A percentile compares a stretch with the other conserved stretches of the same genome.
Evolutionary conservation across 345 rosid species (phyloP).

Genomic region (Viola odorata): DNA sequence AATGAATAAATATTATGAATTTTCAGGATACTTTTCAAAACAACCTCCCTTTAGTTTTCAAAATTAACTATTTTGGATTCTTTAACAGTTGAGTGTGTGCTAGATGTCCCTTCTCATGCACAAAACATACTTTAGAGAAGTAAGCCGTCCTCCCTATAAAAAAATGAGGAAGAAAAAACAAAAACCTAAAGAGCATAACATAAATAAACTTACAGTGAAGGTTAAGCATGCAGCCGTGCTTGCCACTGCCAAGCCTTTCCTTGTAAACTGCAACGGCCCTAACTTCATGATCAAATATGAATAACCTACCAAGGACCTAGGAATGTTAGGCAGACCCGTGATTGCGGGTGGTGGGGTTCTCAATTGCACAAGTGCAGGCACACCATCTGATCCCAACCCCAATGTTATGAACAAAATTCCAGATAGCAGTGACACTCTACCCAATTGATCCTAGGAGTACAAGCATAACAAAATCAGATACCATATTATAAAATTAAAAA

Average conservation of each 20-base stretch:
- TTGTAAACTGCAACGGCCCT: conserved; percentile 79
- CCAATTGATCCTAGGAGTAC: conserved; percentile 72
- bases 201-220: conserved; percentile 53
- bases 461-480: background rate
- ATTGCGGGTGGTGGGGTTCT: conserved; percentile 77
- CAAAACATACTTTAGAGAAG: background rate
- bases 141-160: background rate
- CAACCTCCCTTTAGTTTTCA: background rate
- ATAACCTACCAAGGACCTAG: conserved; percentile 64
- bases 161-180: background rate
- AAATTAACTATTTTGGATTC: background rate
- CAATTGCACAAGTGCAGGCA: conserved; percentile 66
- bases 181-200: background rate
- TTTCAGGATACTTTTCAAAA: background rate
- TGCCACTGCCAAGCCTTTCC: conserved; percentile 91
- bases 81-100: background rate
- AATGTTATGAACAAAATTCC: conserved; percentile 69
- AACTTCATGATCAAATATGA: conserved; percentile 73
- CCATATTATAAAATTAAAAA: background rate
- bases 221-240: conserved; percentile 94
- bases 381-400: conserved; percentile 90
- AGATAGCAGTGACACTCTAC: conserved; percentile 80
- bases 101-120: background rate
- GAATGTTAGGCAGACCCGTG: conserved; percentile 65
- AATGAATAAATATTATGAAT: background rate